Evolutionary conservation across 768 basidiomycete genomes (phyloP).

Genomic region (Trichaptum fuscoviolaceum): DNA sequence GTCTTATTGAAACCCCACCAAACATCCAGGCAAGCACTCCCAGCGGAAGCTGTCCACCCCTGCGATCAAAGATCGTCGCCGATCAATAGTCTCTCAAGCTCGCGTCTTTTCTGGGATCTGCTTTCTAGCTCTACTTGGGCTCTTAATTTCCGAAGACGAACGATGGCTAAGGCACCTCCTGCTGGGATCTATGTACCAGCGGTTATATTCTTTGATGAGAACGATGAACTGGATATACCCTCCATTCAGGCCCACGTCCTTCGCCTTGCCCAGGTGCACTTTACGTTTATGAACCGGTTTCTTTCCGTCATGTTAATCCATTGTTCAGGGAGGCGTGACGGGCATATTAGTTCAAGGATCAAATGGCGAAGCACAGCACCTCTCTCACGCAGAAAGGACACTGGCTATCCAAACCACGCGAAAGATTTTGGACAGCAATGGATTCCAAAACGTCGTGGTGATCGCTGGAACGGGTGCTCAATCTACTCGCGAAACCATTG

Average conservation of each 20-base stretch:
- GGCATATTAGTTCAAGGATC: slow-evolving; percentile 71
- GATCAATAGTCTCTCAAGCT: background rate
- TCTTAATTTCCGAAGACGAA: background rate
- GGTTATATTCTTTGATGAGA: slow-evolving; percentile 63
- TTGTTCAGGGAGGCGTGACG: slow-evolving; percentile 59
- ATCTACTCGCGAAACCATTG: slow-evolving; percentile 70
- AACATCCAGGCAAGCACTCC: no score
- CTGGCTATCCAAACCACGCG: slow-evolving; percentile 59
- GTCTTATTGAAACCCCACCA: no score
- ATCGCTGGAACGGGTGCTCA: slow-evolving; percentile 84
- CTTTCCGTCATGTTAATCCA: slow-evolving; percentile 20
- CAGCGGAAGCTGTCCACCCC: no score
- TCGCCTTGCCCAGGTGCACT: slow-evolving; percentile 60
- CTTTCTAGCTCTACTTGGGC: background rate
- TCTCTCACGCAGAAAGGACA: slow-evolving; percentile 68
- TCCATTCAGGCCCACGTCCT: slow-evolving; percentile 68
- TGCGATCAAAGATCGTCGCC: background rate
- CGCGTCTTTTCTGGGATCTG: background rate
- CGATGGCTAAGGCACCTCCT: slow-evolving; percentile 43
- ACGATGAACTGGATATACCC: slow-evolving; percentile 65
- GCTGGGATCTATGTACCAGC: slow-evolving; percentile 75
- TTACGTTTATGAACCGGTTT: slow-evolving; percentile 12
- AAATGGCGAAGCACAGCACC: slow-evolving; percentile 73
- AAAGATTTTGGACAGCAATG: slow-evolving; percentile 65
- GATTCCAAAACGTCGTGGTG: slow-evolving; percentile 60